Conservation (phyloP, 108 stramenopile species). For the Fragilariopsis cylindrus region DNA sequence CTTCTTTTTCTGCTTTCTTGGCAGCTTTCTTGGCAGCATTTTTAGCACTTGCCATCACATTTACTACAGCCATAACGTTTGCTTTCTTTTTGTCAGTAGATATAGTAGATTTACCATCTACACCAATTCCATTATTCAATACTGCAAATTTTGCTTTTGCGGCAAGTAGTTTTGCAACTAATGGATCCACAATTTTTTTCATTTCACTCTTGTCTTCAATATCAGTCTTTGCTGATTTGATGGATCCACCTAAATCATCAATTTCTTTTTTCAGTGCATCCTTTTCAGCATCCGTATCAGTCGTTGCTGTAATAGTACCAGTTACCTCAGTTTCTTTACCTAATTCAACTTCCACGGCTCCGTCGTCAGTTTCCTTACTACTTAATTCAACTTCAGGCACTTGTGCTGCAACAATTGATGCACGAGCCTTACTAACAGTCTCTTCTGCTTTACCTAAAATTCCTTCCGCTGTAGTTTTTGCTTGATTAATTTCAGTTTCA, state of each 20-base stretch:
- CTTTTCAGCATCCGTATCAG: no score
- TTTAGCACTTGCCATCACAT: conserved; percentile 5
- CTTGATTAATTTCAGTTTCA: no score
- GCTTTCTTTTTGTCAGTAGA: conserved; percentile 77
- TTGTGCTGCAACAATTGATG: no score
- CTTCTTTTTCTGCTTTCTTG: conserved; percentile 87
- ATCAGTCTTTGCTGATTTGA: conserved; percentile 57
- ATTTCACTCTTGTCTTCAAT: conserved; percentile 37
- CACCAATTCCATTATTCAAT: conserved; percentile 74
- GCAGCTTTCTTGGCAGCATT: conserved; percentile 73
- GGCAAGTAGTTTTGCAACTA: conserved; percentile 52
- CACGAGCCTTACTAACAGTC: no score
- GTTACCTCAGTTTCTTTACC: no score
- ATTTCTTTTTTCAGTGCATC: conserved; percentile 50
- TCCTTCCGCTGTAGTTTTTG: no score
- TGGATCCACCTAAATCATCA: conserved; percentile 45
- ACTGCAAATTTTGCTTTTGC: conserved; percentile 67
- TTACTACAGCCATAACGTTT: conserved; percentile 32
- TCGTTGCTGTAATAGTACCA: no score
- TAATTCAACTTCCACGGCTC: no score
- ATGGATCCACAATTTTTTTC: conserved; percentile 50
- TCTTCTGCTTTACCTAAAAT: no score
- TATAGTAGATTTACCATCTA: conserved; percentile 76
- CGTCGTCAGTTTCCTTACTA: no score
- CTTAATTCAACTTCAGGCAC: no score